A percentile compares a stretch with the other conserved stretches of the same genome.
Conservation (phyloP, 306 rosid genomes). For the Vigna angularis region DNA sequence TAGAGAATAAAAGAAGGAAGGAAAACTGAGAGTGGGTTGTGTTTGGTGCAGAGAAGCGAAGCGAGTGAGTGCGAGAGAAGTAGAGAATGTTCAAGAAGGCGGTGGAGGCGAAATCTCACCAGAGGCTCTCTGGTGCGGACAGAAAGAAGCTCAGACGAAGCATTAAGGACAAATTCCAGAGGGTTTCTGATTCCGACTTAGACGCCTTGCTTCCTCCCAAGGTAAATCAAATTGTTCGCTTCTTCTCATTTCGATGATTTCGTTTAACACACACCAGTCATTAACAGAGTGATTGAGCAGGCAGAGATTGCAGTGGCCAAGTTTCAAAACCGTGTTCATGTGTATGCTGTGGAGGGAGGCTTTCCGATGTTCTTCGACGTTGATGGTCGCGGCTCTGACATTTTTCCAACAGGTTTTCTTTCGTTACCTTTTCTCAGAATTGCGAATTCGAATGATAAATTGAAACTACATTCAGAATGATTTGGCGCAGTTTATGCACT, state of each 20-base stretch:
- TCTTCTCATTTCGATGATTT: background rate
- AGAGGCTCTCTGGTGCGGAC: slow-evolving; percentile 94
- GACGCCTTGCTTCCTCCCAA: slow-evolving; percentile 86
- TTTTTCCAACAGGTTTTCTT: slow-evolving; percentile 78
- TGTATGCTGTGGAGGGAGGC: slow-evolving; percentile 77
- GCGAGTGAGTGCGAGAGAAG: background rate
- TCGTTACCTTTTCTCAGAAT: background rate
- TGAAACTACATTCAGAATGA: background rate
- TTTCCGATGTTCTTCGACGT: slow-evolving; percentile 82
- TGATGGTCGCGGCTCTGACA: slow-evolving; percentile 84
- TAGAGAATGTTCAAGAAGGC: slow-evolving; percentile 89
- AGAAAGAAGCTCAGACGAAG: slow-evolving; percentile 78
- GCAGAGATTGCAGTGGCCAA: slow-evolving; percentile 76
- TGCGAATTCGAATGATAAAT: background rate
- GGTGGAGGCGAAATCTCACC: slow-evolving; percentile 82
- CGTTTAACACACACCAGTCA: background rate
- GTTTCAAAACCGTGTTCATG: slow-evolving; percentile 81
- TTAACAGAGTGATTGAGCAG: slow-evolving; percentile 43
- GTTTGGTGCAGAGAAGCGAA: background rate
- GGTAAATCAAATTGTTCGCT: slow-evolving; percentile 37
- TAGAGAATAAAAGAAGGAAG: background rate
- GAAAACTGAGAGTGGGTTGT: background rate
- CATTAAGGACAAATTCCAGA: slow-evolving; percentile 65
- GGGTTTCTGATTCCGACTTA: slow-evolving; percentile 75
- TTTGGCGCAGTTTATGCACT: slow-evolving; percentile 78